These are phyloP conservation scores for Lipomyces sp. DNA, from an alignment of 805 yeast species.

Conservation along the genomic window DNA sequence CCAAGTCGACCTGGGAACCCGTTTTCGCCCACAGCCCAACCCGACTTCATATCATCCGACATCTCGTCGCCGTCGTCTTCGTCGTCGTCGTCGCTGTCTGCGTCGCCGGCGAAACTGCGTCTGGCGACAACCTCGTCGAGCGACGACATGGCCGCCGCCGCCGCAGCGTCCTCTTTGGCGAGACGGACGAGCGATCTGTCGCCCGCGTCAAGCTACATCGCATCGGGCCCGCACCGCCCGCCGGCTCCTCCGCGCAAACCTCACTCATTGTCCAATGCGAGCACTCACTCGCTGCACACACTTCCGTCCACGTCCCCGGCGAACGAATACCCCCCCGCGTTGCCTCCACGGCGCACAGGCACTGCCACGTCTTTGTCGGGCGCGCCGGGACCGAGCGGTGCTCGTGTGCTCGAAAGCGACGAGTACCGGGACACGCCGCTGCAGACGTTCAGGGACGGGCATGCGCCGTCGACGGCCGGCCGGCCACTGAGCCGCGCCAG, in stretches of 20 bases:
- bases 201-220: no score
- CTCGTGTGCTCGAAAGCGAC: not conserved
- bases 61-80: no score
- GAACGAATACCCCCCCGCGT: constrained; percentile 18
- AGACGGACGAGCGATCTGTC: not conserved
- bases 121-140: not conserved
- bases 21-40: constrained; percentile 51
- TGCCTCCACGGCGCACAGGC: constrained; percentile 20
- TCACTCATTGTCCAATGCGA: constrained; percentile 9
- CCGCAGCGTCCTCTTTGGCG: constrained; percentile 2
- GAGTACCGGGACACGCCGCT: constrained; percentile 17
- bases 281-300: constrained; percentile 12
- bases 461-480: not conserved
- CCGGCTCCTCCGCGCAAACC: constrained; percentile 25
- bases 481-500: constrained; percentile 5
- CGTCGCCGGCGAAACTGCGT: not conserved
- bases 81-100: no score
- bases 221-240: no score
- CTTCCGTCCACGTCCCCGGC: constrained; percentile 9
- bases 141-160: constrained; percentile 4
- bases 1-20: constrained; percentile 74
- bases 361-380: no score
- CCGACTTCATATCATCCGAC: constrained; percentile 50
- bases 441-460: constrained; percentile 15
- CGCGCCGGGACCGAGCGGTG: no score